Conservation (phyloP, 768 basidiomycete species). For the Tubosaeta brunneosetosa region DNA sequence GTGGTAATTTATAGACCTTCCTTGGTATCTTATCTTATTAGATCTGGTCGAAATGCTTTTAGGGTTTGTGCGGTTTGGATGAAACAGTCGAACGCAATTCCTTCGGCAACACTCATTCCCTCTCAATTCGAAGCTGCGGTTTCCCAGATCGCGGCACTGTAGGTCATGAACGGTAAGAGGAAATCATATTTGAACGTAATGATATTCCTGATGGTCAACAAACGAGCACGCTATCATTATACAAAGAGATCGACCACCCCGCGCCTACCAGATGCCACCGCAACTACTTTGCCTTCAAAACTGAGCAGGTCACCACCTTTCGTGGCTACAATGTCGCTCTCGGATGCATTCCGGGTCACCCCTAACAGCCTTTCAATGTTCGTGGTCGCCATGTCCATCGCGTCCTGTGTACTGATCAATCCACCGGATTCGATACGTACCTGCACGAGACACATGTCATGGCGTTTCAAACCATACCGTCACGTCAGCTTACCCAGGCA, state of each 20-base stretch:
- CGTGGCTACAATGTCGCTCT: constrained; percentile 39
- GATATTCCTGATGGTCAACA: background rate
- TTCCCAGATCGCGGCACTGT: too few species aligned
- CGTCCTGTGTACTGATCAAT: constrained; percentile 34
- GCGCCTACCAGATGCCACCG: constrained; percentile 36
- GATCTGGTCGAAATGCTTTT: too few species aligned
- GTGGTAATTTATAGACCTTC: too few species aligned
- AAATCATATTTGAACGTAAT: background rate
- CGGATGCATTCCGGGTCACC: constrained; percentile 12
- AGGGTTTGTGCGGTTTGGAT: too few species aligned
- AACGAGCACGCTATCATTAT: background rate
- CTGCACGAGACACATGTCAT: constrained; percentile 14
- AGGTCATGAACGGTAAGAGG: too few species aligned
- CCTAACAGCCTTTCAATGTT: constrained; percentile 44
- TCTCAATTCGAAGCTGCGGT: too few species aligned
- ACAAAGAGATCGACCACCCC: constrained; percentile 35
- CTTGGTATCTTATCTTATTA: too few species aligned
- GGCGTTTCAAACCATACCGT: background rate
- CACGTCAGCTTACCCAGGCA: constrained; percentile 81
- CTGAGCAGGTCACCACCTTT: constrained; percentile 37
- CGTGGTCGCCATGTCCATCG: constrained; percentile 37
- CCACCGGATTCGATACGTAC: constrained; percentile 37
- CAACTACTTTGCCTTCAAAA: constrained; percentile 43
- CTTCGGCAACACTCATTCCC: too few species aligned
- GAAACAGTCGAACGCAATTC: too few species aligned